Evolutionary conservation across 2,329 filamentous ascomycete genomes (phyloP), one percentile per base, ranked within the genome.

Genomic region (Ascochyta rabiei): DNA sequence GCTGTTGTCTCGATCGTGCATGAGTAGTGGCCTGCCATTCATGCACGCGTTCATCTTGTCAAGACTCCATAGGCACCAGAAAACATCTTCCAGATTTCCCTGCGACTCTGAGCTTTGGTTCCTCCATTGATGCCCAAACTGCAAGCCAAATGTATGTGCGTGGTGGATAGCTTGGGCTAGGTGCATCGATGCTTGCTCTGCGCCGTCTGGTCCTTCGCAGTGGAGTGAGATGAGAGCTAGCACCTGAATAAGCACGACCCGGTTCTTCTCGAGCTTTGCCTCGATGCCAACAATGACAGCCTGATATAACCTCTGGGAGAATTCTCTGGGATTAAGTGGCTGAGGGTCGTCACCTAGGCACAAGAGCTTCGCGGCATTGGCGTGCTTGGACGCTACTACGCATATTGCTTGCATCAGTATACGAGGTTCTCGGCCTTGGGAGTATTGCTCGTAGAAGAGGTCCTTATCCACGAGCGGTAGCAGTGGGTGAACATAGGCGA

Each of bases 11-110:
- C 74, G 69, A 37, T 82, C 79, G 46, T 77, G 75, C 74, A 81
- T 80, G 39, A 80, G 72, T 43, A 79, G 62, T 3, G 79, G 79
- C 35, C 80, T 70, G 15, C 78, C 79, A 42, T 80, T 78, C 60
- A 79, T 77, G 37, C 75, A 77, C 6, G 77, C 77, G 44, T 80
- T 81, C 39, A 80, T 69, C 42, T 79, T 78, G 53, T 81, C 79
- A 1, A 81, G 69, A 56, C 75, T 76, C 78, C 79, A 82, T 1
- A 81, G 65, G 60, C 76, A 79, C 79, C 79, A 82, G 56, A 81
- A 82, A 0, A 82, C 63, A 33, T 78, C 72, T 56, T 81, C 77
- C 28, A 77, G 64, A 26, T 77, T 72, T 12, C 75, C 74, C 42
- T 73, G 68, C 2, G 68, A 72, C 26, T 74, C 71, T 15, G 71